phyloP scores from a whole-genome alignment of 2,329 filamentous ascomycete species.

The Fusarium foetens region DNA sequence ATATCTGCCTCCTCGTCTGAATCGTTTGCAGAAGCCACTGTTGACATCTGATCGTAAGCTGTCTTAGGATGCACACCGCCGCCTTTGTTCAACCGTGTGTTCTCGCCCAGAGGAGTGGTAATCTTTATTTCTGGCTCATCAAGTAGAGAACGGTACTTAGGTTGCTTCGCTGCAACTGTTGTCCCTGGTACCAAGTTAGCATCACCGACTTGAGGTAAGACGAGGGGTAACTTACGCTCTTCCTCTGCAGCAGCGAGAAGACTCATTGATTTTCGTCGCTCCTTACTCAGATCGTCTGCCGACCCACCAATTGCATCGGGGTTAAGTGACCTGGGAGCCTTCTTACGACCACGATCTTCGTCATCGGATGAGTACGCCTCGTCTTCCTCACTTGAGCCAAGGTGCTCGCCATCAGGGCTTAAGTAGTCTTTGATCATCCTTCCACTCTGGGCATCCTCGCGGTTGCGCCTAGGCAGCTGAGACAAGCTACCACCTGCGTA shows the following conservation, averaged over 20 bases:
- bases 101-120: constrained; percentile 71
- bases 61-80: constrained; percentile 79
- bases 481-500: constrained; percentile 72
- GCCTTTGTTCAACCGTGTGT: constrained; percentile 63
- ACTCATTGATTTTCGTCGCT: constrained; percentile 63
- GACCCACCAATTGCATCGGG: constrained; percentile 51
- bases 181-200: constrained; percentile 54
- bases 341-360: constrained; percentile 72
- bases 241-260: constrained; percentile 80
- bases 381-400: constrained; percentile 78
- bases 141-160: constrained; percentile 68
- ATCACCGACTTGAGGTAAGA: not conserved
- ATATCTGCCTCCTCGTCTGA: constrained; percentile 89
- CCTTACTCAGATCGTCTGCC: constrained; percentile 51
- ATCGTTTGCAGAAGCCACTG: constrained; percentile 70
- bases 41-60: constrained; percentile 78
- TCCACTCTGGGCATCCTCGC: constrained; percentile 55
- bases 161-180: constrained; percentile 62
- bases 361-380: constrained; percentile 72
- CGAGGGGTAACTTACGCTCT: constrained; percentile 69
- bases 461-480: constrained; percentile 67
- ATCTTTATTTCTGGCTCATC: constrained; percentile 74
- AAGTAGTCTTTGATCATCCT: constrained; percentile 76
- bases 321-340: constrained; percentile 59
- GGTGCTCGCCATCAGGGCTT: constrained; percentile 72